phyloP scores from a whole-genome alignment of 139 green algal species.

The Mychonastes homosphaera region DNA sequence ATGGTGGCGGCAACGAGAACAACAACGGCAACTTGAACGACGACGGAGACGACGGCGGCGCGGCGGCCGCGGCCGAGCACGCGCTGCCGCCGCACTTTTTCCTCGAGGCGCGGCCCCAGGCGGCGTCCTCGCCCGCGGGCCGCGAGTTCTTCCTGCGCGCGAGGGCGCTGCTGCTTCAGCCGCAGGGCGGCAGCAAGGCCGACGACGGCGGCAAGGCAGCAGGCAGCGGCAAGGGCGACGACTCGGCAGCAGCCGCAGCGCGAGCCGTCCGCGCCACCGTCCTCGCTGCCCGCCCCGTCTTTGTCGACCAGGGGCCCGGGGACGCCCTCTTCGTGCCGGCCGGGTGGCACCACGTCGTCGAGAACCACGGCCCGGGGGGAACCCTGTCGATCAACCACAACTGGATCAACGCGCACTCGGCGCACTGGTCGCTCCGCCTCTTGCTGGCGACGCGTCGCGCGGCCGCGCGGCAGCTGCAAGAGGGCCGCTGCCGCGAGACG shows the following conservation, averaged over 20 bases:
- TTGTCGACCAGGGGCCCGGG: conserved; percentile 50
- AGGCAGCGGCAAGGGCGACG: neutral
- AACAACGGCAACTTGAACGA: no score
- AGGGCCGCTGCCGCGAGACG: conserved; percentile 36
- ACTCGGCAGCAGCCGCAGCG: conserved; percentile 9
- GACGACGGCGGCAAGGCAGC: neutral
- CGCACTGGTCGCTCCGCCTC: conserved; percentile 41
- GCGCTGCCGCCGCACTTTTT: conserved; percentile 24
- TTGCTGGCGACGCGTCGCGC: conserved; percentile 29
- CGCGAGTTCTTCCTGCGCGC: no score
- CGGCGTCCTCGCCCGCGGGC: no score
- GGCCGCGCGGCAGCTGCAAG: conserved; percentile 45
- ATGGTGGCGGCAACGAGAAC: no score
- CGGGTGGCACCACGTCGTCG: conserved; percentile 80
- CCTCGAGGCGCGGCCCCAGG: neutral
- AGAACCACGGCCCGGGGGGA: conserved; percentile 66
- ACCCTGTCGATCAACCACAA: conserved; percentile 82
- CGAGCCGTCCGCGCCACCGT: neutral
- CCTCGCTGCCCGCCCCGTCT: conserved; percentile 1
- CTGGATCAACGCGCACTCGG: conserved; percentile 61
- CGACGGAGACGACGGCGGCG: no score
- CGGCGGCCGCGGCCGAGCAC: no score
- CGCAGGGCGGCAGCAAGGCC: neutral
- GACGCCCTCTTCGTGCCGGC: conserved; percentile 86
- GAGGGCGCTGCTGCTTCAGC: neutral